These are phyloP conservation scores for Macrophomina pseudophaseolina DNA, from an alignment of 2,329 filamentous ascomycete genomes.

Conservation along the genomic window DNA sequence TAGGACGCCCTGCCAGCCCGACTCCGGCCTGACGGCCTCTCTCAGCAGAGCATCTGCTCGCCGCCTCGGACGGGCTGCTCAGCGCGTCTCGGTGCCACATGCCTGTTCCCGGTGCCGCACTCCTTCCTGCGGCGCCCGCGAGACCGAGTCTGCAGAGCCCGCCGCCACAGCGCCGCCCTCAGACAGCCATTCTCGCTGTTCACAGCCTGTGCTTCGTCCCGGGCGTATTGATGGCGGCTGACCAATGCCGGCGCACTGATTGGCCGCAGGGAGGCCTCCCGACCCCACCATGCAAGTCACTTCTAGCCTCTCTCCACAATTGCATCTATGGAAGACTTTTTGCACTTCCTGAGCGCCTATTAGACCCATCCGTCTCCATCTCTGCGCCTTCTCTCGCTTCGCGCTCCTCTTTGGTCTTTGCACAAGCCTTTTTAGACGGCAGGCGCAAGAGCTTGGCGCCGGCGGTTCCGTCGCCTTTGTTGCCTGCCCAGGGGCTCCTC, in stretches of 20 bases:
- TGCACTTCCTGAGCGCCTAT: background rate
- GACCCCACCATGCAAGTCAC: constrained; percentile 15
- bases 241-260: constrained; percentile 13
- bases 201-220: too few relatives aligned
- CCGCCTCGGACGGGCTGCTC: constrained; percentile 4
- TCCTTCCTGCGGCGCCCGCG: background rate
- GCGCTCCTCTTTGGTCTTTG: background rate
- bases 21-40: background rate
- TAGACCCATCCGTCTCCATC: background rate
- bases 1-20: background rate
- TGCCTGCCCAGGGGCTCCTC: background rate
- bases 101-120: background rate
- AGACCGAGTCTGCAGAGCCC: background rate
- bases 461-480: background rate
- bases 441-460: background rate
- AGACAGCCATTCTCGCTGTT: too few relatives aligned
- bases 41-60: background rate
- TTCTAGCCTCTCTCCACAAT: constrained; percentile 21
- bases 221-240: background rate
- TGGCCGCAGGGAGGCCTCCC: background rate
- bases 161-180: background rate
- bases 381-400: background rate
- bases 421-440: constrained; percentile 7
- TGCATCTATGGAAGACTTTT: background rate
- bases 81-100: background rate